Evolutionary conservation across 345 rosid genomes (phyloP), one percentile per base, ranked within the genome.

Genomic region (Sapria himalayana): DNA sequence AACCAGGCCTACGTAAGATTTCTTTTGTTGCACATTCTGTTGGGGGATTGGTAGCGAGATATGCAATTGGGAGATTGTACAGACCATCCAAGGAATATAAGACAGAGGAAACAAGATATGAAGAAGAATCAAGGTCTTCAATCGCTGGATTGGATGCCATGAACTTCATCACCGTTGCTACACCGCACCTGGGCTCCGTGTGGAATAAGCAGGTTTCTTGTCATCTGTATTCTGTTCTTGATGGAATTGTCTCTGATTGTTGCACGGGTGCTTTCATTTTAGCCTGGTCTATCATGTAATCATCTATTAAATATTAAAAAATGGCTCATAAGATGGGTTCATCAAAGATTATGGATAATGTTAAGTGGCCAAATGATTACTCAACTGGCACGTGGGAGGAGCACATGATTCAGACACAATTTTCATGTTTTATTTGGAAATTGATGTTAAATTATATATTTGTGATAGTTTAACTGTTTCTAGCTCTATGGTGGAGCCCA

Each of bases 111-210:
- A 39, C 43, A 7, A 27, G 17, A 20, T 34, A 42, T 19, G 49
- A 56, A 57, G 60, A 51, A 37, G 50, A 60, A 36, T 32, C 60
- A 21, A 32, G 37, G 41, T 79, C 73, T 25, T 71, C 82, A 2
- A 75, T 84, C 31, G 76, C 70, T 56, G 94, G 92, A 42, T 56
- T 91, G 65, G 92, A 75, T 69, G 71, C 96, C 43, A 25, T 80
- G 56, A 84, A 91, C 56, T 91, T 91, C 57, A 62, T 89, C 50
- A 73, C 92, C 33, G 93, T 77, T 46, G 99, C 93, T 43, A 71
- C 99, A 4, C 99, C 95, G 31, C 99, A 91, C 68, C 92, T 84
- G 59, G 99, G 96, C 43, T 91, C 96, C 2, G 74, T 84, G 72
- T 93, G 96, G 27, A 80, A 91, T 51, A 84, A 61, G 49, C 93